Conservation (phyloP, 495 filamentous ascomycete species). For the Cercophora scortea region DNA sequence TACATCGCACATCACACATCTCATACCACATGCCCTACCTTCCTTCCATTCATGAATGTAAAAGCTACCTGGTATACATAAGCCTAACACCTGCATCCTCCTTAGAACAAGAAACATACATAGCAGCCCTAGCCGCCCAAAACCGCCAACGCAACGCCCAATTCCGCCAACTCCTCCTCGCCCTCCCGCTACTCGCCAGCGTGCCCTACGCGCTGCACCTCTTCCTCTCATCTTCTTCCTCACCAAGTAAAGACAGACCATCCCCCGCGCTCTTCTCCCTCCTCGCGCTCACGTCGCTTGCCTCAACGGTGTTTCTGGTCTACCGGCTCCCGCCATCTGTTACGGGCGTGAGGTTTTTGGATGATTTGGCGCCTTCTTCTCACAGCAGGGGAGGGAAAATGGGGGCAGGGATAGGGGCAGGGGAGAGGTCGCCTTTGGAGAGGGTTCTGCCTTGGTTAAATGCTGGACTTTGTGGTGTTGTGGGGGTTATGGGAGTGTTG, state of each 20-base stretch:
- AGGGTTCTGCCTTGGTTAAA: constrained; percentile 43
- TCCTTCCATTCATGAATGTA: no score
- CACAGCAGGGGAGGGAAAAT: background rate
- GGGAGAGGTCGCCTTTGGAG: constrained; percentile 26
- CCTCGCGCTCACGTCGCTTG: constrained; percentile 51
- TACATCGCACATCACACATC: no score
- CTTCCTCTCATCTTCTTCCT: constrained; percentile 18
- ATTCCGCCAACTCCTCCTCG: constrained; percentile 51
- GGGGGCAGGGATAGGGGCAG: background rate
- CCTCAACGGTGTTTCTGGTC: constrained; percentile 47
- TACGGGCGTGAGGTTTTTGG: constrained; percentile 31
- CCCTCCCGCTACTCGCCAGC: constrained; percentile 44
- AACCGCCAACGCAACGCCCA: constrained; percentile 51
- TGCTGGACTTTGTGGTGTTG: constrained; percentile 29
- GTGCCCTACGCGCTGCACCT: constrained; percentile 48
- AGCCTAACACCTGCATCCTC: background rate
- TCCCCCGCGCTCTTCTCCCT: constrained; percentile 37
- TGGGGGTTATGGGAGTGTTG: constrained; percentile 26
- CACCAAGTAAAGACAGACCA: constrained; percentile 4
- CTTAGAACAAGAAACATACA: constrained; percentile 65
- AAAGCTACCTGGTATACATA: no score
- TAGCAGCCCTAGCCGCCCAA: constrained; percentile 45
- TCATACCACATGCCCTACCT: no score
- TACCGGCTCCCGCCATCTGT: constrained; percentile 28
- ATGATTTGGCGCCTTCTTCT: constrained; percentile 6